These are phyloP conservation scores for Phylloporus sp. DNA, from an alignment of 768 basidiomycete species.

Conservation along the genomic window DNA sequence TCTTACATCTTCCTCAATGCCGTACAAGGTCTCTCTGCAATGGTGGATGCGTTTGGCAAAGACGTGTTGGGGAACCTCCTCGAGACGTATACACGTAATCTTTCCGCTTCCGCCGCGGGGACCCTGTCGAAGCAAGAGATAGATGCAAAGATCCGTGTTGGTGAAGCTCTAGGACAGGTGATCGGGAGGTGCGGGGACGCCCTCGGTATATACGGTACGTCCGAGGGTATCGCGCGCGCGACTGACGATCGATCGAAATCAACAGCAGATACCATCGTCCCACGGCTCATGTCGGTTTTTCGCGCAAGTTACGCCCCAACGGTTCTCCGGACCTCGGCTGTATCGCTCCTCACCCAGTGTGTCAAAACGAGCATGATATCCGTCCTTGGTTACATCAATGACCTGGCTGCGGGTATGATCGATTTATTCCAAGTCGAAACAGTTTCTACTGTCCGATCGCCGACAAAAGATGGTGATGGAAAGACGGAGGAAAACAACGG, in stretches of 20 bases:
- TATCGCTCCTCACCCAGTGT: slow-evolving; percentile 71
- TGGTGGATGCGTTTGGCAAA: slow-evolving; percentile 66
- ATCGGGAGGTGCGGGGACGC: slow-evolving; percentile 69
- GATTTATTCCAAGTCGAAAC: slow-evolving; percentile 73
- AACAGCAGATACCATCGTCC: slow-evolving; percentile 66
- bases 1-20: slow-evolving; percentile 94
- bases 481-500: slow-evolving; percentile 7
- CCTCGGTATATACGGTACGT: slow-evolving; percentile 62
- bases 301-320: slow-evolving; percentile 61
- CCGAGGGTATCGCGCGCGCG: neutral
- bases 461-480: slow-evolving; percentile 16
- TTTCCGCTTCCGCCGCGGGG: slow-evolving; percentile 33
- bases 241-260: slow-evolving; percentile 3
- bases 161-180: slow-evolving; percentile 79
- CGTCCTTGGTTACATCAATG: slow-evolving; percentile 54
- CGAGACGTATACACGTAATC: slow-evolving; percentile 58
- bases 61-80: slow-evolving; percentile 66
- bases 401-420: slow-evolving; percentile 63
- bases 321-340: slow-evolving; percentile 60
- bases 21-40: slow-evolving; percentile 81
- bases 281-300: slow-evolving; percentile 61
- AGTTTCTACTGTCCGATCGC: slow-evolving; percentile 21
- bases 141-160: slow-evolving; percentile 69
- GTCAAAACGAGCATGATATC: slow-evolving; percentile 59
- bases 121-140: slow-evolving; percentile 56